phyloP scores from a whole-genome alignment of 2,329 filamentous ascomycete species.

The Blastomyces percursus region DNA sequence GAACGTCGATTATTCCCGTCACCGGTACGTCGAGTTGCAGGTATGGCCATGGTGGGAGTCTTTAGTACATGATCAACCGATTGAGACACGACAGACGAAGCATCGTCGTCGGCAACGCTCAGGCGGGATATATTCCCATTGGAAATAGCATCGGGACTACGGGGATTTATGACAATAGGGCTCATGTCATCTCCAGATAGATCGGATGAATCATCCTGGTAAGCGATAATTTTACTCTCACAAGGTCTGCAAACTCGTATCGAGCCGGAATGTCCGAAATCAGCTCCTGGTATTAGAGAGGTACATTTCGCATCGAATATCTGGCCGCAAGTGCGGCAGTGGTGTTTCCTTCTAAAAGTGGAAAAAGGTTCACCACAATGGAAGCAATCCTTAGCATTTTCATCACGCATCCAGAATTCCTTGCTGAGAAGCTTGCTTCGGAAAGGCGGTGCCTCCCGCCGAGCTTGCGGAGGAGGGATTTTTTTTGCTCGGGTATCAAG shows the following conservation, averaged over 20 bases:
- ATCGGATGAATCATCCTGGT: constrained; percentile 84
- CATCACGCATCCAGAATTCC: constrained; percentile 99
- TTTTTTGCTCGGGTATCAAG: constrained; percentile 11
- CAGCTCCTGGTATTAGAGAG: constrained; percentile 72
- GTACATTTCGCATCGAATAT: constrained; percentile 98
- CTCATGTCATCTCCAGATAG: constrained; percentile 63
- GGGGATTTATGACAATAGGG: constrained; percentile 53
- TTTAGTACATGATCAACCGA: constrained; percentile 37
- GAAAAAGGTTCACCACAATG: constrained; percentile 82
- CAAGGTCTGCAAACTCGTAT: constrained; percentile 89
- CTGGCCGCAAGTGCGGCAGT: constrained; percentile 90
- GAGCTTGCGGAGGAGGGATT: constrained; percentile 17
- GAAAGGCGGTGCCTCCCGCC: constrained; percentile 49
- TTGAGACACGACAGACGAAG: constrained; percentile 37
- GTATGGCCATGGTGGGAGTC: constrained; percentile 54
- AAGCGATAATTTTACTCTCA: constrained; percentile 77
- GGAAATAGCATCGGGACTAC: constrained; percentile 48
- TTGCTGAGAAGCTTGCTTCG: constrained; percentile 80
- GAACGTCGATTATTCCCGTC: constrained; percentile 76
- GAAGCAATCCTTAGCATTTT: constrained; percentile 96
- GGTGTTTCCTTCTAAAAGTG: constrained; percentile 90
- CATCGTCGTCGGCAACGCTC: constrained; percentile 37
- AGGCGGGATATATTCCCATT: constrained; percentile 33
- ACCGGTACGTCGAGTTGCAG: constrained; percentile 52
- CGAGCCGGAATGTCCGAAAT: constrained; percentile 75